Conservation (phyloP, 306 rosid genomes). For the Pueraria montana region DNA sequence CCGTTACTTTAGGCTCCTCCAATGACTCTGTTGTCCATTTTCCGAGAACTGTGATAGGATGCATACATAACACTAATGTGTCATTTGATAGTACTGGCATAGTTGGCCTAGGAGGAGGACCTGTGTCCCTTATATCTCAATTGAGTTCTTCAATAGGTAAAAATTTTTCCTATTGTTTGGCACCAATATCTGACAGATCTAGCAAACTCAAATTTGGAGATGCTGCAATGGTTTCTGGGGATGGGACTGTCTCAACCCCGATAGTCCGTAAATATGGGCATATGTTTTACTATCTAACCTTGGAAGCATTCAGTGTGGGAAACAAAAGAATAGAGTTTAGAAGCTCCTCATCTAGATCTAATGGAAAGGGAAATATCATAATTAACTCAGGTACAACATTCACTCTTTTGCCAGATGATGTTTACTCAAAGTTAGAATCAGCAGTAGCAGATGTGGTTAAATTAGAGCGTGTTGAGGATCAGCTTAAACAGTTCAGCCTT, state of each 20-base stretch:
- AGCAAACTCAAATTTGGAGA: slow-evolving; percentile 46
- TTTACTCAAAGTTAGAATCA: slow-evolving; percentile 42
- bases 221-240: slow-evolving; percentile 42
- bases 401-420: slow-evolving; percentile 36
- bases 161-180: slow-evolving; percentile 71
- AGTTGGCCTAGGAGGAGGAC: slow-evolving; percentile 66
- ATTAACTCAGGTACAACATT: slow-evolving; percentile 61
- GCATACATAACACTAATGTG: slow-evolving; percentile 39
- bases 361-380: slow-evolving; percentile 36
- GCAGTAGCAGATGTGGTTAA: slow-evolving; percentile 11
- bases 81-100: slow-evolving; percentile 49
- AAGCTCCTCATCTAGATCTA: background rate
- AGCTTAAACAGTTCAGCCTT: background rate
- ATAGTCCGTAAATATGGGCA: background rate
- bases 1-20: slow-evolving; percentile 56
- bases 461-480: slow-evolving; percentile 11
- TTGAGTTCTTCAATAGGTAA: slow-evolving; percentile 42
- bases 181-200: background rate
- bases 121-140: slow-evolving; percentile 51
- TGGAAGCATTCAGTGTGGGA: slow-evolving; percentile 40
- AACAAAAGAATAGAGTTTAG: background rate
- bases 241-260: slow-evolving; percentile 41
- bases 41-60: slow-evolving; percentile 56
- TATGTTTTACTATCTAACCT: slow-evolving; percentile 2
- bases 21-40: slow-evolving; percentile 26